phyloP scores from a whole-genome alignment of 352 stramenopile genomes.

The Globisporangium iwayamae region DNA sequence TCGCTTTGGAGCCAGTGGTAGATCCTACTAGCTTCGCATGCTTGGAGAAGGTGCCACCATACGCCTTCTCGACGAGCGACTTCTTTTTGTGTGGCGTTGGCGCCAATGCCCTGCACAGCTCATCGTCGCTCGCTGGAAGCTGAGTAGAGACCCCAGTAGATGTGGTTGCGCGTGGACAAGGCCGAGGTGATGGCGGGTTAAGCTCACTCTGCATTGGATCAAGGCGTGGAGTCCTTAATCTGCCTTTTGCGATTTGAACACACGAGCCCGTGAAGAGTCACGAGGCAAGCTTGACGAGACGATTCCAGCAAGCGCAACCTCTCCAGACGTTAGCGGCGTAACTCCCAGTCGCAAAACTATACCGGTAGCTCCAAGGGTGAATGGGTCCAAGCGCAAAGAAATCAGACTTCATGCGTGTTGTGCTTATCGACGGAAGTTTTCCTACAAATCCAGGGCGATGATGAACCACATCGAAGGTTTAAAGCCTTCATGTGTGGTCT shows the following conservation, averaged over 20 bases:
- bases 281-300: too few species aligned
- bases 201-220: not conserved
- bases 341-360: too few species aligned
- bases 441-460: not conserved
- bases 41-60: not conserved
- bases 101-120: not conserved
- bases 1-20: constrained; percentile 22
- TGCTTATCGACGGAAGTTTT: not conserved
- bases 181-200: not conserved
- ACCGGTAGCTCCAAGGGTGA: too few species aligned
- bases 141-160: not conserved
- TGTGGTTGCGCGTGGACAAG: not conserved
- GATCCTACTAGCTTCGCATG: not conserved
- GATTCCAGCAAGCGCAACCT: too few species aligned
- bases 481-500: constrained; percentile 5
- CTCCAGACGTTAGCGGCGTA: too few species aligned
- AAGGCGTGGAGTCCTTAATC: not conserved
- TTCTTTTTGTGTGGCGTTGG: not conserved
- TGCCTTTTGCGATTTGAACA: not conserved
- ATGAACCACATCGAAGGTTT: not conserved
- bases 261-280: too few species aligned
- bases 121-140: not conserved
- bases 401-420: not conserved
- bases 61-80: not conserved
- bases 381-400: not conserved